Percentiles rank a stretch among this genome's conserved stretches.
Conservation (phyloP, 2,329 filamentous ascomycete genomes). For the Biscogniauxia mediterranea region DNA sequence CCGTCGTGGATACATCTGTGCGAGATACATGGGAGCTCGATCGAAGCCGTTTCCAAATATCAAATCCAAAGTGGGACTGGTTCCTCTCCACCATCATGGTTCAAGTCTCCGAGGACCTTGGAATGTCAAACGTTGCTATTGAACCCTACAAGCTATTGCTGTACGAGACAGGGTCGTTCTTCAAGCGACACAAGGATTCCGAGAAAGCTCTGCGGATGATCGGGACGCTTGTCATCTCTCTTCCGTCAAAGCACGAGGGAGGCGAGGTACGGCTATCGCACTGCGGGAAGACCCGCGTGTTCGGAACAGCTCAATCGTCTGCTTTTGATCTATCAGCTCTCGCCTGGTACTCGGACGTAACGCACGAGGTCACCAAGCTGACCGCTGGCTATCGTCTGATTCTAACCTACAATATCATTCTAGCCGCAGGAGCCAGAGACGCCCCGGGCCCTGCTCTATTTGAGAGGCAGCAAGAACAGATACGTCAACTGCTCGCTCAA, state of each 20-base stretch:
- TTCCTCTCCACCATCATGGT: slow-evolving; percentile 26
- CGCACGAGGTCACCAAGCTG: slow-evolving; percentile 44
- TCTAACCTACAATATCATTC: slow-evolving; percentile 48
- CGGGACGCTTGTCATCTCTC: slow-evolving; percentile 43
- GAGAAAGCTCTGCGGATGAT: slow-evolving; percentile 47
- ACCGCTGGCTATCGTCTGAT: slow-evolving; percentile 43
- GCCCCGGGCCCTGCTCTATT: slow-evolving; percentile 14
- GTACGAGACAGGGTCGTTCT: slow-evolving; percentile 46
- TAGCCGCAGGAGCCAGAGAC: slow-evolving; percentile 13
- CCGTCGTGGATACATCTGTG: slow-evolving; percentile 37
- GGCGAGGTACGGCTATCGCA: slow-evolving; percentile 41
- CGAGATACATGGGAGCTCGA: slow-evolving; percentile 41
- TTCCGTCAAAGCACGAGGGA: slow-evolving; percentile 45
- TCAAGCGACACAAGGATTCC: slow-evolving; percentile 44
- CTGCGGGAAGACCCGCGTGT: slow-evolving; percentile 27
- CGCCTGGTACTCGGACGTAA: slow-evolving; percentile 42
- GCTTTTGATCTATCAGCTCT: slow-evolving; percentile 31
- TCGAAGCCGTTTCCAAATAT: slow-evolving; percentile 33
- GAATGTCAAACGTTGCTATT: slow-evolving; percentile 27
- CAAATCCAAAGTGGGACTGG: slow-evolving; percentile 36
- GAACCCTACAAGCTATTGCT: slow-evolving; percentile 43
- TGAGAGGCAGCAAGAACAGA: slow-evolving; percentile 7
- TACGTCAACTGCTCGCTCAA: slow-evolving; percentile 11
- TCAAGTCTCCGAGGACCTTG: slow-evolving; percentile 29
- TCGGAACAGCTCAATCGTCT: slow-evolving; percentile 33